Conservation (phyloP, 2,329 filamentous ascomycete genomes). For the Arthrobotrys sinensis region DNA sequence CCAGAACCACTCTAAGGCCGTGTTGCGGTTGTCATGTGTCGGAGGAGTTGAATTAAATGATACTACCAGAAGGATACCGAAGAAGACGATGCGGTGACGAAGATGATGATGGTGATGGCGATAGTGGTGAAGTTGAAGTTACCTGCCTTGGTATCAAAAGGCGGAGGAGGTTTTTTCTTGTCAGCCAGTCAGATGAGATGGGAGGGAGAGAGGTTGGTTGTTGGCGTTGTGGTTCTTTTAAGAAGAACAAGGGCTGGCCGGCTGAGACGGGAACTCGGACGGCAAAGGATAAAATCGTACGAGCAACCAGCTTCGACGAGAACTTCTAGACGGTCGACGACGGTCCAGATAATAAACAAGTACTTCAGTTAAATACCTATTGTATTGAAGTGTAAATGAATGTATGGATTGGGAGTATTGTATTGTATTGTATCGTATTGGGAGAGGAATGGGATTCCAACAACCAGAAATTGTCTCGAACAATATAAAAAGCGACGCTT, state of each 20-base stretch:
- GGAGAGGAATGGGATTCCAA: too few relatives aligned
- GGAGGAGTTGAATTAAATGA: not conserved
- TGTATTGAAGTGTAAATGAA: too few relatives aligned
- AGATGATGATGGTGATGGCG: not conserved
- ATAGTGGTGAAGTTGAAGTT: constrained; percentile 10
- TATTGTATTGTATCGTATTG: too few relatives aligned
- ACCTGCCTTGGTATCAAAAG: not conserved
- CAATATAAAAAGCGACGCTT: too few relatives aligned
- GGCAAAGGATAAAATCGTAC: constrained; percentile 35
- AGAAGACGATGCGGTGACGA: not conserved
- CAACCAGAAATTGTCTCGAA: too few relatives aligned
- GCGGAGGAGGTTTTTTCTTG: constrained; percentile 1
- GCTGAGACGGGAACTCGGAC: constrained; percentile 54
- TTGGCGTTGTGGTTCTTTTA: constrained; percentile 14
- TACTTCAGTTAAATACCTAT: too few relatives aligned
- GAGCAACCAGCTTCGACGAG: not conserved
- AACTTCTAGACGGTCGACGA: too few relatives aligned
- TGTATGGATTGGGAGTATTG: too few relatives aligned
- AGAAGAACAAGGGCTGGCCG: constrained; percentile 20
- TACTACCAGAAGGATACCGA: not conserved
- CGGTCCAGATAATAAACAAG: too few relatives aligned
- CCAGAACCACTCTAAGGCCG: constrained; percentile 43
- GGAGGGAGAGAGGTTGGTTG: constrained; percentile 19
- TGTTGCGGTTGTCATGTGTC: constrained; percentile 38
- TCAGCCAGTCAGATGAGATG: constrained; percentile 1